Base-by-base conservation (phyloP, 2,329 filamentous ascomycete genomes). In the Leptographium wingfieldii region DNA sequence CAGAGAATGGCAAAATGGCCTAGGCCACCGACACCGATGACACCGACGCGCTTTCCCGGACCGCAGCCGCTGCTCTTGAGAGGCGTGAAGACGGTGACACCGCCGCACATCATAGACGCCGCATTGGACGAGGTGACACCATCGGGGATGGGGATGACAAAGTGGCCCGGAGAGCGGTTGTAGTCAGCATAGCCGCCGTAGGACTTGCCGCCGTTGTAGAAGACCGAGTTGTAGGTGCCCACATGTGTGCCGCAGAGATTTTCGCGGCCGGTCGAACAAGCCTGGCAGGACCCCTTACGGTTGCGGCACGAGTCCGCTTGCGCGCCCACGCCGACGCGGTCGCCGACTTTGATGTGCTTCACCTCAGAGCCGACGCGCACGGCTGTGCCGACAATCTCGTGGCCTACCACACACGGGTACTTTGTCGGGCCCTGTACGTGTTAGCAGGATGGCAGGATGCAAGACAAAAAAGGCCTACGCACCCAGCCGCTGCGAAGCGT, bases 81-180 rank as follows among this genome's bases (percentile, higher is more conserved):
- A 1, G 90, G 90, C 62, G 82, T 87, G 76, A 85, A 95, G 61
- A 84, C 84, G 3, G 90, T 95, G 65, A 95, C 78, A 63, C 90
- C 90, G 51, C 88, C 90, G 72, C 90, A 95, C 65, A 94, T 80
- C 87, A 92, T 90, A 10, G 87, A 88, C 1, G 88, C 90, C 1
- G 85, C 88, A 56, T 85, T 73, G 59, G 74, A 71, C 65, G 78
- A 80, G 10, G 76, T 67, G 53, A 95, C 79, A 58, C 77, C 81
- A 40, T 91, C 88, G 40, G 90, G 90, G 64, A 95, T 92, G 38
- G 11, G 35, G 11, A 56, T 25, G 68, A 86, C 86, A 69, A 81
- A 84, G 55, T 81, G 38, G 22, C 16, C 35, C 3, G 5, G 9
- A 9, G 38, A 9, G 4, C 79, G 79, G 78, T 80, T 63, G 27